Base-by-base conservation (phyloP, 192 early-diverging fungal genomes). In the Jimgerdemannia lactiflua region DNA sequence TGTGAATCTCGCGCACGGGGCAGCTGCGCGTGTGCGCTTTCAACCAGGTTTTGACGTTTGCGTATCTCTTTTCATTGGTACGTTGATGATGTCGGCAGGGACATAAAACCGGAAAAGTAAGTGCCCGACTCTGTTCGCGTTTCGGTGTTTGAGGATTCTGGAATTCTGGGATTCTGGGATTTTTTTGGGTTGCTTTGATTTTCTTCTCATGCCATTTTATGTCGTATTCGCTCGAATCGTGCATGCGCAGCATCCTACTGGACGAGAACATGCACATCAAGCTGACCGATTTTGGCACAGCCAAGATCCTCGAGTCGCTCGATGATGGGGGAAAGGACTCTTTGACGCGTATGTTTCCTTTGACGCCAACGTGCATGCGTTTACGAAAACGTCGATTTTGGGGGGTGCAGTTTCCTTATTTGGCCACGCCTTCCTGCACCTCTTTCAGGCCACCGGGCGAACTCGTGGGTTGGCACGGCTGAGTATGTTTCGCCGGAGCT, bases 401-500 rank as follows among this genome's bases (percentile, higher is more conserved):
- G 29, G 29, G 29, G 29, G 29, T 29, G 29, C 29, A 29, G 29
- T 29, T 29, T 29, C 29, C 29, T 29, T 29, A 29, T 29, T 29
- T 29, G 29, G 29, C 29, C 29, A 29, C 29, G 29, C 29, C 29
- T 29, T 29, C 29, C 29, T 29, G 29, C 29, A 29, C 29, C 29
- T 29, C 29, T 1, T 29, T 29, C 29, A 29, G 29, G 29, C 29
- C 29, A 29, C 29, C 29, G 29, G 19, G 82, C 93, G 70, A 91
- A 93, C 74, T 99, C 96, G 0, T 98, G 98, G 87, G 98, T 99
- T 3, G 98, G 98, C 42, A 99, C 98, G 4, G 97, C 98, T 14
- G 98, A 99, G 88, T 99, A 99, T 83, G 97, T 97, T 29, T 95
- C 95, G 3, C 98, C 97, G 1, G 98, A 99, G 82, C 85, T 99